Evolutionary conservation across 805 yeast genomes (phyloP).

Genomic region (Candida argentea): DNA sequence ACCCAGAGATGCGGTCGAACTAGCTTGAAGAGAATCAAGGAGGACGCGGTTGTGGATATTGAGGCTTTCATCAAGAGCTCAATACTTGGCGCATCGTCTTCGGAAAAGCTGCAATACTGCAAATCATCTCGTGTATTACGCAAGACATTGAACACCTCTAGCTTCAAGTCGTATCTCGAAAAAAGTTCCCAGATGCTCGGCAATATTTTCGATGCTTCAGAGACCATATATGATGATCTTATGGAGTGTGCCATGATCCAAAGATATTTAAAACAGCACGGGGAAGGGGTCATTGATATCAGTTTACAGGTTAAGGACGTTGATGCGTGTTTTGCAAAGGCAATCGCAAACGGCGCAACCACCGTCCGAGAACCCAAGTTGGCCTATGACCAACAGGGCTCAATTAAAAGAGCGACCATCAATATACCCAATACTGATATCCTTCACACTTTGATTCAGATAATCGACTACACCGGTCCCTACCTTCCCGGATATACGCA

Average conservation of each 20-base stretch:
- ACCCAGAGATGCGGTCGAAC: conserved; percentile 15
- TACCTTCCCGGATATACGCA: conserved; percentile 43
- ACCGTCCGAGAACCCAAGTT: conserved; percentile 17
- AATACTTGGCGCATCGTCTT: conserved; percentile 15
- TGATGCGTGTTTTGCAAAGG: conserved; percentile 31
- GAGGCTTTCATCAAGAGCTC: conserved; percentile 31
- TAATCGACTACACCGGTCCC: conserved; percentile 26
- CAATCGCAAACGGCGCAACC: conserved; percentile 45
- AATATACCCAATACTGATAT: conserved; percentile 44
- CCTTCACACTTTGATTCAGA: conserved; percentile 58
- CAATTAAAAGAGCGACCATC: conserved; percentile 39
- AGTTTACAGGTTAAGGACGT: conserved; percentile 53
- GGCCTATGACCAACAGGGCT: conserved; percentile 38
- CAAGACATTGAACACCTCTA: conserved; percentile 7
- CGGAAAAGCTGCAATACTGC: conserved; percentile 1
- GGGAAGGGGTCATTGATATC: conserved; percentile 75
- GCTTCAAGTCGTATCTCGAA: conserved; percentile 5
- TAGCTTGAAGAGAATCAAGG: conserved; percentile 8
- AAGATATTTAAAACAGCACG: conserved; percentile 37
- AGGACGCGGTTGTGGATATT: conserved; percentile 5
- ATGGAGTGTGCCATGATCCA: conserved; percentile 11
- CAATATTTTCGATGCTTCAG: conserved; percentile 9
- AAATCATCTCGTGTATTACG: conserved; percentile 6
- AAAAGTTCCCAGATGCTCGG: conserved; percentile 6
- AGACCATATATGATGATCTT: conserved; percentile 9